Conservation (phyloP, 1,284 basidiomycete genomes). For the Cutaneotrichosporon cyanovorans region DNA sequence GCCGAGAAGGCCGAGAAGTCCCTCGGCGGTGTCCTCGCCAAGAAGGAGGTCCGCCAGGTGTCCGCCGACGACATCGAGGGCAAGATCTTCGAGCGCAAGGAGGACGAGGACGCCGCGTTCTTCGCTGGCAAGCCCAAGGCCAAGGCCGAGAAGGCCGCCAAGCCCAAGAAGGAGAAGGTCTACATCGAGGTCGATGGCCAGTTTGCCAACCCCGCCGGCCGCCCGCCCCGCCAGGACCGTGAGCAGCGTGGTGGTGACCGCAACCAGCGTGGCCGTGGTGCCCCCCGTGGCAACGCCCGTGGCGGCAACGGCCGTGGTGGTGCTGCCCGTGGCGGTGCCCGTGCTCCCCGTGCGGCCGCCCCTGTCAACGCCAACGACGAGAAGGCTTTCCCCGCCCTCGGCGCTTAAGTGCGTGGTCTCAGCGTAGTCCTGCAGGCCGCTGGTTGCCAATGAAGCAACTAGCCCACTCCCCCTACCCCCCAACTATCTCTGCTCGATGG, state of each 20-base stretch:
- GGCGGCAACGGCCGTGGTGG: conserved; percentile 45
- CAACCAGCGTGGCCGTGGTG: conserved; percentile 27
- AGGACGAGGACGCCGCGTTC: conserved; percentile 42
- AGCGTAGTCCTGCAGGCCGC: too few relatives aligned
- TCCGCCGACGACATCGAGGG: conserved; percentile 29
- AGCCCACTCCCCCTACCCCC: not conserved
- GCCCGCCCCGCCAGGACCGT: conserved; percentile 26
- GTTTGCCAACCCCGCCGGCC: conserved; percentile 38
- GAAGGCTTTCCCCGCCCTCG: conserved; percentile 72
- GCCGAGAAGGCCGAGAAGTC: conserved; percentile 41
- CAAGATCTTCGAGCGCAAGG: conserved; percentile 40
- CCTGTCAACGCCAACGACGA: conserved; percentile 65
- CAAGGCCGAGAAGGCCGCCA: conserved; percentile 26
- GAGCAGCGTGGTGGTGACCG: conserved; percentile 24
- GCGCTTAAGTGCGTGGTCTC: conserved; percentile 10
- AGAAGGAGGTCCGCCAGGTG: conserved; percentile 31
- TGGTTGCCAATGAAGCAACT: too few relatives aligned
- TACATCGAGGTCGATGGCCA: conserved; percentile 45
- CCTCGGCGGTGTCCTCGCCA: conserved; percentile 20
- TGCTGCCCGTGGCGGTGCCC: conserved; percentile 45
- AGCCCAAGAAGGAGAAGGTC: conserved; percentile 45
- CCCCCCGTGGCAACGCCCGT: conserved; percentile 46
- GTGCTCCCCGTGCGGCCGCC: conserved; percentile 29
- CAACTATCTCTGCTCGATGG: not conserved
- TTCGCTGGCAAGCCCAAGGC: conserved; percentile 32